phyloP scores from a whole-genome alignment of 441 rosid genomes.

The Adansonia grandidieri region DNA sequence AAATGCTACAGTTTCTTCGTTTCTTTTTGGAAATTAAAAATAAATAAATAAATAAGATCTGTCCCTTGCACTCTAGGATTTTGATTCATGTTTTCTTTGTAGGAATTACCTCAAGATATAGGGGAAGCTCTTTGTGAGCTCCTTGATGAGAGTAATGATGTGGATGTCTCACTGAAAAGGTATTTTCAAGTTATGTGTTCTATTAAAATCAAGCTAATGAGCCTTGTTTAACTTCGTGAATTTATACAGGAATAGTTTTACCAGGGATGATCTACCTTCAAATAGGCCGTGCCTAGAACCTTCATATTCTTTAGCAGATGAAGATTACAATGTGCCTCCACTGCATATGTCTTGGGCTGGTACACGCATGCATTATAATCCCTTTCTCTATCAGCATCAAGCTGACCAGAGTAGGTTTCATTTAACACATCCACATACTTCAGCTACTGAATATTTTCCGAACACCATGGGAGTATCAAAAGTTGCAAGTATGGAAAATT shows the following conservation, averaged over 20 bases:
- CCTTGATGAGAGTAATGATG: conserved; percentile 66
- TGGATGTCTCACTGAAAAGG: conserved; percentile 57
- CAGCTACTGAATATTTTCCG: conserved; percentile 43
- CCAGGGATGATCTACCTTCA: conserved; percentile 55
- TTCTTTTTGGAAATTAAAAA: not conserved
- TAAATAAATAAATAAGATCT: not conserved
- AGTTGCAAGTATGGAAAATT: conserved; percentile 37
- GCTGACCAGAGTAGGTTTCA: conserved; percentile 61
- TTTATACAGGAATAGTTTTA: conserved; percentile 31
- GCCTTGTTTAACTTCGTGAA: conserved; percentile 30
- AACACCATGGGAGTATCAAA: conserved; percentile 48
- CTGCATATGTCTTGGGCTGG: conserved; percentile 56
- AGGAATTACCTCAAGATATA: conserved; percentile 90
- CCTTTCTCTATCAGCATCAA: conserved; percentile 58
- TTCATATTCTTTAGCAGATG: conserved; percentile 59
- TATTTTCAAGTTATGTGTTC: conserved; percentile 33
- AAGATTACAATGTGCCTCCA: conserved; percentile 51
- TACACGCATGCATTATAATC: conserved; percentile 52
- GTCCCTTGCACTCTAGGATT: not conserved
- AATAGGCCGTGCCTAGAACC: conserved; percentile 57
- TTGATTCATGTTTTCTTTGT: conserved; percentile 30
- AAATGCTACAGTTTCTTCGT: conserved; percentile 16
- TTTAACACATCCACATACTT: conserved; percentile 51
- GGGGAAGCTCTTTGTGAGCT: conserved; percentile 95
- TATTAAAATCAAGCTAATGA: conserved; percentile 26